These are phyloP conservation scores for Linnemannia hyalina DNA, from an alignment of 192 early-diverging fungal genomes.

Conservation along the genomic window DNA sequence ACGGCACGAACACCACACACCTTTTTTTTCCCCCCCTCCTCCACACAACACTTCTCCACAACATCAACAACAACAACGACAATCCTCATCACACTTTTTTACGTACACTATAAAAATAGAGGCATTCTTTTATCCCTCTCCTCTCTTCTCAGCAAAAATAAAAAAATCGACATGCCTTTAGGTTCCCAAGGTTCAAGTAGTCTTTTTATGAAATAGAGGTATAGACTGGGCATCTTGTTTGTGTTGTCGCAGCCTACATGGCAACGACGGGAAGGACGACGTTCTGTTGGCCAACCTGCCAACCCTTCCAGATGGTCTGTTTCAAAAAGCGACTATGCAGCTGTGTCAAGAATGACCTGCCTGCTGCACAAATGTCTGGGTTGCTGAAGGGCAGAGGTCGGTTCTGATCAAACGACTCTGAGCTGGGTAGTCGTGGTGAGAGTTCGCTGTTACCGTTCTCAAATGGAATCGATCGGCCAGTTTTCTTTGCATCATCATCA, in stretches of 20 bases:
- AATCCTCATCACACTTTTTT: too few species aligned
- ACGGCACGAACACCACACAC: too few species aligned
- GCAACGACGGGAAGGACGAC: conserved; percentile 50
- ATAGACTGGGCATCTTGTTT: background rate
- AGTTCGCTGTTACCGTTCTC: background rate
- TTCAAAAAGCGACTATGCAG: conserved; percentile 49
- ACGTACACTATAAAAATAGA: too few species aligned
- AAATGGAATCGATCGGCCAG: background rate
- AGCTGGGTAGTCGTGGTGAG: conserved; percentile 18
- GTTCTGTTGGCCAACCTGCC: conserved; percentile 42
- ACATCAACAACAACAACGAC: too few species aligned
- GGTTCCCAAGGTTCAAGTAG: background rate
- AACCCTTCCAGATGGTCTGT: conserved; percentile 41
- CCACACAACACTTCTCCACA: too few species aligned
- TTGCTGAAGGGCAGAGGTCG: conserved; percentile 41
- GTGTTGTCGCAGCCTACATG: conserved; percentile 13
- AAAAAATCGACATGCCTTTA: too few species aligned
- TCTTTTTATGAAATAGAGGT: background rate
- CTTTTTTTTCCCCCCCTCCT: too few species aligned
- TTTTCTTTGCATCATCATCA: background rate
- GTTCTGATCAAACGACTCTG: conserved; percentile 26
- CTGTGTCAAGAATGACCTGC: conserved; percentile 33
- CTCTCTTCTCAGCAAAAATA: too few species aligned
- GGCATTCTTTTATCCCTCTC: too few species aligned
- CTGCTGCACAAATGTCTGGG: conserved; percentile 46